phyloP scores from a whole-genome alignment of 2,329 filamentous ascomycete species.

The Aureobasidium musti region DNA sequence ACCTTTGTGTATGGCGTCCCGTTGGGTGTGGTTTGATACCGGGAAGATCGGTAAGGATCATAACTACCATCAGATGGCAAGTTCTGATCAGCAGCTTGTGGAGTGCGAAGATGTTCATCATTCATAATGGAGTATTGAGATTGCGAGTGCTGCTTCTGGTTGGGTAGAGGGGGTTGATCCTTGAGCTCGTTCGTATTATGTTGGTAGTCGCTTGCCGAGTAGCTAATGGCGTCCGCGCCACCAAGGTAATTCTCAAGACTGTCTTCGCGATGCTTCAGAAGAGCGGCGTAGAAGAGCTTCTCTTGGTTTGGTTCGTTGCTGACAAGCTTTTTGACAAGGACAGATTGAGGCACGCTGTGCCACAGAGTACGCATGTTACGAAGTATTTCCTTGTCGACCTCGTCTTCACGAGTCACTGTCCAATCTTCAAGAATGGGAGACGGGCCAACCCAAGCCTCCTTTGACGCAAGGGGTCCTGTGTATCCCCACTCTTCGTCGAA shows the following conservation, averaged over 20 bases:
- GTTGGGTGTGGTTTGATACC: conserved; percentile 48
- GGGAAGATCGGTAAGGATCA: conserved; percentile 78
- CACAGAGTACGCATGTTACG: conserved; percentile 86
- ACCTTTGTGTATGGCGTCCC: conserved; percentile 60
- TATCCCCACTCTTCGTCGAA: conserved; percentile 73
- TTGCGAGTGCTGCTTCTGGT: conserved; percentile 47
- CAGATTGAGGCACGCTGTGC: conserved; percentile 78
- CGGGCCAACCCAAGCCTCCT: conserved; percentile 54
- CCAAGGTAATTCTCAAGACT: conserved; percentile 83
- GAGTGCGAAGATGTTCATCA: conserved; percentile 53
- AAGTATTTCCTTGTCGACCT: conserved; percentile 79
- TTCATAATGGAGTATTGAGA: conserved; percentile 61
- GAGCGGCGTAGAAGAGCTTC: conserved; percentile 86
- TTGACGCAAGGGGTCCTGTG: conserved; percentile 56
- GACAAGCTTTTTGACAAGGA: conserved; percentile 67
- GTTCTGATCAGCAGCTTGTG: conserved; percentile 52
- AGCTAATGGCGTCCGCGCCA: conserved; percentile 65
- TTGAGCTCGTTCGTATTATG: conserved; percentile 57
- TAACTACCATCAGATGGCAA: conserved; percentile 65
- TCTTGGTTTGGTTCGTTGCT: conserved; percentile 71
- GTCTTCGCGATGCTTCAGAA: conserved; percentile 78
- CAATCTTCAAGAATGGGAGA: conserved; percentile 62
- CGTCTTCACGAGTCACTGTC: conserved; percentile 61
- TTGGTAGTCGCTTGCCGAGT: conserved; percentile 90
- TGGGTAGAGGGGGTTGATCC: conserved; percentile 43